A percentile compares a stretch with the other conserved stretches of the same genome.
These are phyloP conservation scores for Metschnikowia drakensbergensis DNA, from an alignment of 805 yeast genomes.

Conservation along the genomic window DNA sequence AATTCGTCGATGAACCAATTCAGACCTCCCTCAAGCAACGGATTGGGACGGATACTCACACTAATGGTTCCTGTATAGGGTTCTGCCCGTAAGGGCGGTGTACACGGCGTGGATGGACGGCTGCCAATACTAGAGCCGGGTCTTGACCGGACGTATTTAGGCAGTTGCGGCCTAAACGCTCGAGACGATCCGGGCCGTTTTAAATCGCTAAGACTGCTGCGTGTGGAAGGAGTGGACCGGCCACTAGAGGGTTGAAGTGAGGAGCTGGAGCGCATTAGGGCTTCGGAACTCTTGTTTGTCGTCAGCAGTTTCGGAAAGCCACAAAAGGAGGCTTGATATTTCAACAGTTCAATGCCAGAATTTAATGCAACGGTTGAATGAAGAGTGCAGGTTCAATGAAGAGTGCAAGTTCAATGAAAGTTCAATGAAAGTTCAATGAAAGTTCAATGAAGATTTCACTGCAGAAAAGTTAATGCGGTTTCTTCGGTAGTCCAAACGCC, in stretches of 20 bases:
- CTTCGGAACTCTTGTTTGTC: too few relatives aligned
- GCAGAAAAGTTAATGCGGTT: too few relatives aligned
- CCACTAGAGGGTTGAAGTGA: slow-evolving; percentile 17
- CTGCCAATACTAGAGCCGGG: slow-evolving; percentile 36
- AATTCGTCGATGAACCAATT: slow-evolving; percentile 46
- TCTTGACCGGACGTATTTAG: slow-evolving; percentile 26
- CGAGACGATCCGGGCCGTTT: slow-evolving; percentile 32
- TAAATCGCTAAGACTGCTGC: slow-evolving; percentile 17
- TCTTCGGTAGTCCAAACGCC: too few relatives aligned
- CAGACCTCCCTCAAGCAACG: slow-evolving; percentile 35
- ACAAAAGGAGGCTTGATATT: too few relatives aligned
- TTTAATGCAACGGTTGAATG: too few relatives aligned
- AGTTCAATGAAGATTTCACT: too few relatives aligned
- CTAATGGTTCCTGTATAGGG: slow-evolving; percentile 68
- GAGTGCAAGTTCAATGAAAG: too few relatives aligned
- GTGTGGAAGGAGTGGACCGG: slow-evolving; percentile 15
- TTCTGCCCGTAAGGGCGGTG: slow-evolving; percentile 33
- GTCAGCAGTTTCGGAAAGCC: too few relatives aligned
- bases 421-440: too few relatives aligned
- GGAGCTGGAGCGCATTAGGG: slow-evolving; percentile 17
- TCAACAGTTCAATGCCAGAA: too few relatives aligned
- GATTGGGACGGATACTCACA: slow-evolving; percentile 77
- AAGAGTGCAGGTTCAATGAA: too few relatives aligned
- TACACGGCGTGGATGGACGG: slow-evolving; percentile 40
- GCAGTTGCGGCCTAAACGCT: slow-evolving; percentile 29